Evolutionary conservation across 371 early-diverging fungal species (phyloP).

Genomic region (Actinomortierella wolfii): DNA sequence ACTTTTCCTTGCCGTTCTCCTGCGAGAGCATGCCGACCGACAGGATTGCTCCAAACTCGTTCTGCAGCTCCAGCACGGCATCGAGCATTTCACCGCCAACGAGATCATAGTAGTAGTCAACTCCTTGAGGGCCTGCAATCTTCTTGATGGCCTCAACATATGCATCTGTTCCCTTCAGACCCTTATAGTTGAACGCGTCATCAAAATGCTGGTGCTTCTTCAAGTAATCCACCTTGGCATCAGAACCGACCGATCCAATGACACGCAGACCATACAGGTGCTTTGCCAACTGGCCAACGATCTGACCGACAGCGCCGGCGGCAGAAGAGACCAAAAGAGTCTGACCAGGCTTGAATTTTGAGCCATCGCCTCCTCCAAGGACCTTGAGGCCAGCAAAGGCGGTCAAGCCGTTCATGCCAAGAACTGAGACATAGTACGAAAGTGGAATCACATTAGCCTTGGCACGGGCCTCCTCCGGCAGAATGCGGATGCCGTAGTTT

Average conservation of each 20-base stretch:
- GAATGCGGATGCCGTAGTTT: constrained; percentile 15
- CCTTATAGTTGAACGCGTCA: constrained; percentile 39
- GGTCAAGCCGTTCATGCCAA: constrained; percentile 38
- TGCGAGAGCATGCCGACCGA: constrained; percentile 46
- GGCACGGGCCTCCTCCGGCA: constrained; percentile 30
- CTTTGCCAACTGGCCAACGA: constrained; percentile 48
- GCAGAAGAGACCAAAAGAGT: constrained; percentile 61
- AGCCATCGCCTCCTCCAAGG: constrained; percentile 1
- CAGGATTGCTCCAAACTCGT: constrained; percentile 25
- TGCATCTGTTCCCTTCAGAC: constrained; percentile 1
- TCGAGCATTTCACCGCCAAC: constrained; percentile 28
- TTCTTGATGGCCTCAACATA: too few species aligned
- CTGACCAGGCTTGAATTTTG: constrained; percentile 50
- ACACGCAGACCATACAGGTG: constrained; percentile 17
- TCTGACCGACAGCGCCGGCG: constrained; percentile 63
- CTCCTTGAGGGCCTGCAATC: constrained; percentile 5
- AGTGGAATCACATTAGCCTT: constrained; percentile 19
- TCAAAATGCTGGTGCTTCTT: constrained; percentile 24
- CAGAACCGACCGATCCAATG: constrained; percentile 37
- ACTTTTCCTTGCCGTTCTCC: constrained; percentile 32
- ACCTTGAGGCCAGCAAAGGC: constrained; percentile 34
- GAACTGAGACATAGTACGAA: constrained; percentile 22
- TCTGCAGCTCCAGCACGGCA: constrained; percentile 22
- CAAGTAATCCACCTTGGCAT: constrained; percentile 25
- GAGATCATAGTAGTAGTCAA: constrained; percentile 34